phyloP scores from a whole-genome alignment of 768 basidiomycete species.

The Trametes cinnabarina region DNA sequence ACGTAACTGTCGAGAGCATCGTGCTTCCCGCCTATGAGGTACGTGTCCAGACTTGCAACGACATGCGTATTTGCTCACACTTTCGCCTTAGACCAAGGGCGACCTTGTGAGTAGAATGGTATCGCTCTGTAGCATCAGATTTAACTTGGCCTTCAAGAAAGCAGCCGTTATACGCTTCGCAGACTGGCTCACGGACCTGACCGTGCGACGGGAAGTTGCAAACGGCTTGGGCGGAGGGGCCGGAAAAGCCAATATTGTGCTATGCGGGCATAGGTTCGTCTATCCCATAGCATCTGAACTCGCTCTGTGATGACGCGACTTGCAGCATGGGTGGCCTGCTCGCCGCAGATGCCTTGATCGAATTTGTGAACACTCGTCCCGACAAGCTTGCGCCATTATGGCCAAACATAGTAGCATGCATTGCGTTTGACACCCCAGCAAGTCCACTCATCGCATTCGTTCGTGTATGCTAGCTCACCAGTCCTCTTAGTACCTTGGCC shows the following conservation, averaged over 20 bases:
- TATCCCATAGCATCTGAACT: too few relatives aligned
- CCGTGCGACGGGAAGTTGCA: slow-evolving; percentile 80
- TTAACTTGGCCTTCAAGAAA: slow-evolving; percentile 42
- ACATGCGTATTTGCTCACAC: not conserved
- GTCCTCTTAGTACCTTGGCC: slow-evolving; percentile 69
- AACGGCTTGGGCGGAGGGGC: slow-evolving; percentile 74
- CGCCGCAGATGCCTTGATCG: slow-evolving; percentile 77
- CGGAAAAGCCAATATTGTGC: slow-evolving; percentile 68
- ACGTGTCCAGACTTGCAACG: not conserved
- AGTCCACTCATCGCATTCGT: slow-evolving; percentile 22
- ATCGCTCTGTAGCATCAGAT: slow-evolving; percentile 9
- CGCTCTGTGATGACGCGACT: not conserved
- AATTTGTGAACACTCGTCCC: slow-evolving; percentile 66
- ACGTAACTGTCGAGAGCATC: slow-evolving; percentile 64
- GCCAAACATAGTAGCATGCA: slow-evolving; percentile 82
- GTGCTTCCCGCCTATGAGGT: slow-evolving; percentile 91
- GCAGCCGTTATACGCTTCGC: slow-evolving; percentile 83
- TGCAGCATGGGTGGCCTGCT: slow-evolving; percentile 90
- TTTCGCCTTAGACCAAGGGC: slow-evolving; percentile 70
- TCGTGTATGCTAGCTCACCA: not conserved
- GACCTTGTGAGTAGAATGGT: slow-evolving; percentile 83
- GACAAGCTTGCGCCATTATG: slow-evolving; percentile 69
- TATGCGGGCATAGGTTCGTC: slow-evolving; percentile 84
- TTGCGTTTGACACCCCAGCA: slow-evolving; percentile 92
- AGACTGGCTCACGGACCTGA: slow-evolving; percentile 89